Conservation (phyloP, 306 rosid genomes). For the Pachyrhizus erosus region DNA sequence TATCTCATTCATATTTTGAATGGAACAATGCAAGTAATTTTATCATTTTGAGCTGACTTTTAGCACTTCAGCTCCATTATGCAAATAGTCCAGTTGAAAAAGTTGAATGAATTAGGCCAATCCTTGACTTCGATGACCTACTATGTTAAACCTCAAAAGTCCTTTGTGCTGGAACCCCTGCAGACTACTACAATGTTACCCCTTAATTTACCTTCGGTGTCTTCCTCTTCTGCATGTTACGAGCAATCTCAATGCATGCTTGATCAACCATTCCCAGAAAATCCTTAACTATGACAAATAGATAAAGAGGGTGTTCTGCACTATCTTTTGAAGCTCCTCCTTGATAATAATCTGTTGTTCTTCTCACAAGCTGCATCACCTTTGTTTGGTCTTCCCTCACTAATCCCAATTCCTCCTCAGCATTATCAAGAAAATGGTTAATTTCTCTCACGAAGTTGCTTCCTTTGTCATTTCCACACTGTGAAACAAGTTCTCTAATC, state of each 20-base stretch:
- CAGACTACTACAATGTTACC: constrained; percentile 37
- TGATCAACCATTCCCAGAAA: constrained; percentile 90
- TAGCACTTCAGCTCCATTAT: constrained; percentile 3
- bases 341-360: constrained; percentile 77
- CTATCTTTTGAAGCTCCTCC: constrained; percentile 68
- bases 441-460: constrained; percentile 74
- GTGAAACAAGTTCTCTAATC: constrained; percentile 48
- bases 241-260: constrained; percentile 78
- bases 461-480: constrained; percentile 53
- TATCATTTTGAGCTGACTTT: constrained; percentile 8
- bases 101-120: constrained; percentile 50
- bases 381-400: constrained; percentile 61
- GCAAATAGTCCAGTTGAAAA: constrained; percentile 21
- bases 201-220: constrained; percentile 39
- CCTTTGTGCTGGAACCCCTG: constrained; percentile 11
- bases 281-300: constrained; percentile 83
- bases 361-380: constrained; percentile 69
- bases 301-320: constrained; percentile 65
- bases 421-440: constrained; percentile 67
- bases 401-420: constrained; percentile 64
- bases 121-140: constrained; percentile 31
- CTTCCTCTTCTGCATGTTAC: constrained; percentile 71
- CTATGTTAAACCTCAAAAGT: neutral
- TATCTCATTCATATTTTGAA: neutral
- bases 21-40: neutral